Evolutionary conservation across 495 filamentous ascomycete species (phyloP).

Genomic region (Penicilliopsis zonata): DNA sequence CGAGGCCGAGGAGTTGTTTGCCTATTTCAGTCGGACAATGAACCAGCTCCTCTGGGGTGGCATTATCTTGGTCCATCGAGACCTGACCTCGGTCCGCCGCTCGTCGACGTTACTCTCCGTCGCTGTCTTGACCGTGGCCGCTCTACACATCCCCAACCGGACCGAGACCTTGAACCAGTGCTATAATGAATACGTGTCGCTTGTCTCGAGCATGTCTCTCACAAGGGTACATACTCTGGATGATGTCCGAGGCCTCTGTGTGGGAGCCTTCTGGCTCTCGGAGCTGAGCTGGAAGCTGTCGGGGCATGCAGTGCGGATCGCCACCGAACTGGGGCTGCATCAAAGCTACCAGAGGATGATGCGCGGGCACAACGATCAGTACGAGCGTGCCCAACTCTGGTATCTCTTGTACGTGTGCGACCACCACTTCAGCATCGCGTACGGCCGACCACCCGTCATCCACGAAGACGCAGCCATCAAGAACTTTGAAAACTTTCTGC

Average conservation of each 20-base stretch:
- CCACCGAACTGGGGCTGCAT: slow-evolving; percentile 40
- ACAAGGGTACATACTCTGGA: slow-evolving; percentile 37
- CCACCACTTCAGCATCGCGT: slow-evolving; percentile 44
- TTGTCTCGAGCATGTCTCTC: slow-evolving; percentile 40
- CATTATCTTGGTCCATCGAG: slow-evolving; percentile 39
- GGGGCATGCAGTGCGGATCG: slow-evolving; percentile 41
- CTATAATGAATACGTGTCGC: slow-evolving; percentile 38
- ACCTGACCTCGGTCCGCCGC: slow-evolving; percentile 35
- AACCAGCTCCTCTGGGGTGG: slow-evolving; percentile 45
- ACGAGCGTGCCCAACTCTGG: slow-evolving; percentile 35
- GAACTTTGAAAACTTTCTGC: slow-evolving; percentile 39
- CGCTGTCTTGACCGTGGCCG: slow-evolving; percentile 40
- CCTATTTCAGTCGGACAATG: slow-evolving; percentile 40
- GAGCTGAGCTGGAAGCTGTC: slow-evolving; percentile 43
- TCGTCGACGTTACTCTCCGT: slow-evolving; percentile 36
- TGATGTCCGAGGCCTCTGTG: slow-evolving; percentile 38
- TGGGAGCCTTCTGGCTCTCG: slow-evolving; percentile 42
- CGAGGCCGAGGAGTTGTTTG: slow-evolving; percentile 39
- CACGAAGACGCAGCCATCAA: slow-evolving; percentile 41
- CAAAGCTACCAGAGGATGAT: slow-evolving; percentile 38
- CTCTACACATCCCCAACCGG: slow-evolving; percentile 39
- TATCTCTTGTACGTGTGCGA: slow-evolving; percentile 45
- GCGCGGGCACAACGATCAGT: slow-evolving; percentile 33
- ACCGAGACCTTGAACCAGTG: slow-evolving; percentile 37
- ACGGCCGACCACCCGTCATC: slow-evolving; percentile 40